A percentile compares a stretch with the other conserved stretches of the same genome.
Evolutionary conservation across 148 eudicot species (phyloP).

Genomic region (Rhododendron griersonianum): DNA sequence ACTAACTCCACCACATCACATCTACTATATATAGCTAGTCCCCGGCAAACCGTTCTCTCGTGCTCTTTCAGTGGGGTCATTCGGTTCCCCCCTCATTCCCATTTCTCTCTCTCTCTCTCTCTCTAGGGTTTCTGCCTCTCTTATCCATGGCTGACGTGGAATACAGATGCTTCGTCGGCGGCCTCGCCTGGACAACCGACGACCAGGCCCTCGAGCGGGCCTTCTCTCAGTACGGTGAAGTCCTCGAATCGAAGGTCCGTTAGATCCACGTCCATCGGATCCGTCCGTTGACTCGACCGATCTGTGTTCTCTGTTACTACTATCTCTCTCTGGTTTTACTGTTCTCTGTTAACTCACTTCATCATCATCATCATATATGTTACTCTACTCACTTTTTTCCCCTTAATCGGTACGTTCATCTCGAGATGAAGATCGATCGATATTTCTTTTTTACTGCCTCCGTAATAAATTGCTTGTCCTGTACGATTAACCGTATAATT

Average conservation of each 20-base stretch:
- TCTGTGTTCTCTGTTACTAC: slow-evolving; percentile 26
- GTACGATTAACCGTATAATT: background rate
- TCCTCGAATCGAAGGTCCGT: slow-evolving; percentile 34
- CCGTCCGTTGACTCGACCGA: slow-evolving; percentile 27
- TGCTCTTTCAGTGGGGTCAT: slow-evolving; percentile 1
- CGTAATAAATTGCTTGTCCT: background rate
- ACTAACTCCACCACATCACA: background rate
- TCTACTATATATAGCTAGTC: background rate
- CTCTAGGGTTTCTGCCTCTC: background rate
- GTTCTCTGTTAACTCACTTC: slow-evolving; percentile 15
- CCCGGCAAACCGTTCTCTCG: background rate
- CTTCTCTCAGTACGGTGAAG: slow-evolving; percentile 29
- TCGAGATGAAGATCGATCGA: slow-evolving; percentile 49
- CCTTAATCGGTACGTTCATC: slow-evolving; percentile 89
- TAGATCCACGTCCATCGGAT: slow-evolving; percentile 33
- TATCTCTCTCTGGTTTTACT: slow-evolving; percentile 35
- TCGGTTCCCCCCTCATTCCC: background rate
- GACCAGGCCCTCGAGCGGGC: slow-evolving; percentile 21
- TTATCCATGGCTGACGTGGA: slow-evolving; percentile 18
- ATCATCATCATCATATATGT: slow-evolving; percentile 8
- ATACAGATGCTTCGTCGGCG: slow-evolving; percentile 33
- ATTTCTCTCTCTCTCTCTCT: background rate
- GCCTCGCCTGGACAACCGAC: slow-evolving; percentile 37
- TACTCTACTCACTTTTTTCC: slow-evolving; percentile 36
- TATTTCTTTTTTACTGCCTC: background rate